Evolutionary conservation across 2,329 filamentous ascomycete species (phyloP), one percentile per base, ranked within the genome.

Genomic region (Cryoendolithus antarcticus): DNA sequence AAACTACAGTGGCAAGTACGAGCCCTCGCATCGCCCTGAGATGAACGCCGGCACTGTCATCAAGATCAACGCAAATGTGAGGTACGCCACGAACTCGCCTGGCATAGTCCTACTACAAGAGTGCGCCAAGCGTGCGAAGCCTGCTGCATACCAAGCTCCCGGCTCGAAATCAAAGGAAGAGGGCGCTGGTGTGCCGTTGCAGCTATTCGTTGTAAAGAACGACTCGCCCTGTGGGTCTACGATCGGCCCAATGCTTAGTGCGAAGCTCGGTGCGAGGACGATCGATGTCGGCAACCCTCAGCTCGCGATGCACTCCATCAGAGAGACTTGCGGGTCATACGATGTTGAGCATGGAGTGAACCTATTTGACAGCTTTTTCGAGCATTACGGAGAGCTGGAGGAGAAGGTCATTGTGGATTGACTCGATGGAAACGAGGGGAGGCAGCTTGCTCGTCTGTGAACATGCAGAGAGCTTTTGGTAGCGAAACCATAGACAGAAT

Each of bases 21-120:
- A 98, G 66, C 64, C 77, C 29, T 82, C 85, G 52, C 91, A 98
- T 65, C 77, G 84, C 48, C 91, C 91, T 4, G 80, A 88, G 62
- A 93, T 98, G 74, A 98, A 98, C 72, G 84, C 86, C 61, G 91
- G 91, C 37, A 85, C 85, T 3, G 89, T 96, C 34, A 86, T 98
- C 69, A 98, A 98, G 67, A 74, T 98, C 69, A 98, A 98, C 59
- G 91, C 91, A 46, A 98, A 96, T 62, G 86, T 91, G 51, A 81
- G 88, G 46, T 98, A 98, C 64, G 86, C 89, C 24, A 98, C 91
- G 39, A 96, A 95, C 67, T 85, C 86, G 0, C 91, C 91, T 1
- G 91, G 91, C 29, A 93, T 96, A 50, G 89, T 93, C 6, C 70
- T 98, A 28, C 62, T 98, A 8, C 84, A 95, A 62, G 88, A 96